Base-by-base conservation (phyloP, 2,329 filamentous ascomycete genomes). In the Coniochaeta sp. region DNA sequence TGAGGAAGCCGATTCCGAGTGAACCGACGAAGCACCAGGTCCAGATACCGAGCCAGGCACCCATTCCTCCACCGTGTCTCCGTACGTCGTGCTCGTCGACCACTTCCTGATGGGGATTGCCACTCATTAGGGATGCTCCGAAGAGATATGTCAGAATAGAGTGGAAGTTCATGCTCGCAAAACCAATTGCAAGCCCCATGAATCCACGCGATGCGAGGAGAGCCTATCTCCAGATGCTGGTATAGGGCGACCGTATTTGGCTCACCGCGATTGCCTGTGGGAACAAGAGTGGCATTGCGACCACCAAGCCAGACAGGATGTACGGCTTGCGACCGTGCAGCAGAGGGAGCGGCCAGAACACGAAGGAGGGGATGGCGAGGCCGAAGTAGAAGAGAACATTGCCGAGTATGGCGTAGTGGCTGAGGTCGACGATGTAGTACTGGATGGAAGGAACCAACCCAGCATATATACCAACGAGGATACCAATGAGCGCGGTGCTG, bases 391-490 rank as follows among this genome's bases (percentile, higher is more conserved):
- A 78, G 24, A 82, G 77, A 14, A 87, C 85, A 58, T 91, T 91
- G 3, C 88, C 88, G 31, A 89, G 73, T 26, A 90, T 82, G 1
- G 82, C 77, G 53, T 80, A 75, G 59, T 89, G 86, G 42, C 80
- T 69, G 54, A 83, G 75, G 59, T 91, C 86, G 22, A 82, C 82
- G 56, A 91, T 80, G 59, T 83, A 84, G 64, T 90, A 90, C 62
- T 91, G 87, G 24, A 91, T 88, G 3, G 83, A 81, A n/a, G 87
- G 86, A 1, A 90, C 86, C 58, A 90, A 78, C 3, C 87, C 88
- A 51, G 86, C 84, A 63, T 91, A 92, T 20, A 91, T 86, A 1
- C 88, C 87, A 52, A 89, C 71, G 20, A 90, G 72, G 24, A 87
- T 70, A 0, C 87, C 87, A 45, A 91, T 74, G 51, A 89, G 71